These are phyloP conservation scores for Fusarium sp. DNA, from an alignment of 2,329 filamentous ascomycete species.

Conservation along the genomic window DNA sequence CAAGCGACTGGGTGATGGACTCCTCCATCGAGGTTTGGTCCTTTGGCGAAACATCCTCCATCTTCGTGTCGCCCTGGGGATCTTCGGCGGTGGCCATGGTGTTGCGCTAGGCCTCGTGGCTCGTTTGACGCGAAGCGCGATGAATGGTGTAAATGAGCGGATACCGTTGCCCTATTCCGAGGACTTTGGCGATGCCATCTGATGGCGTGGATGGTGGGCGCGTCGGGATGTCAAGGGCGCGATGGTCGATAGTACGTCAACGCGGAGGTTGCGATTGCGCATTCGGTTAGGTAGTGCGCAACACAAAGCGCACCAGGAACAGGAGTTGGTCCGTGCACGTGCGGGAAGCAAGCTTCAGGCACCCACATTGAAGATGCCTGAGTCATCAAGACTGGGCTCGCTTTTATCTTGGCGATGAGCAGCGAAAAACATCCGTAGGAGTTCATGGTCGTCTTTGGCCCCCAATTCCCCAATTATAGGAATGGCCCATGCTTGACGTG, in stretches of 20 bases:
- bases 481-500: neutral
- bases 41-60: slow-evolving; percentile 46
- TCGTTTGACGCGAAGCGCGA: neutral
- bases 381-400: slow-evolving; percentile 8
- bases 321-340: slow-evolving; percentile 26
- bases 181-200: slow-evolving; percentile 33
- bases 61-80: slow-evolving; percentile 37
- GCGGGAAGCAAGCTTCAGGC: neutral
- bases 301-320: slow-evolving; percentile 23
- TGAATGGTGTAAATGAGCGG: neutral
- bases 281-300: slow-evolving; percentile 1
- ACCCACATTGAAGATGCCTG: slow-evolving; percentile 29
- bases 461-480: neutral
- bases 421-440: neutral
- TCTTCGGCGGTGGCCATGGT: slow-evolving; percentile 45
- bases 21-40: slow-evolving; percentile 43
- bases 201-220: slow-evolving; percentile 21
- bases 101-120: slow-evolving; percentile 1
- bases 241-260: slow-evolving; percentile 28
- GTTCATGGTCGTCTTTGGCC: neutral
- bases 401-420: neutral
- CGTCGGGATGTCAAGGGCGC: slow-evolving; percentile 24
- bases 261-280: slow-evolving; percentile 20
- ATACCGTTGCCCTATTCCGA: neutral
- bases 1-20: slow-evolving; percentile 39